phyloP scores from a whole-genome alignment of 2,329 filamentous ascomycete species.

The Aspergillus viridinutans region DNA sequence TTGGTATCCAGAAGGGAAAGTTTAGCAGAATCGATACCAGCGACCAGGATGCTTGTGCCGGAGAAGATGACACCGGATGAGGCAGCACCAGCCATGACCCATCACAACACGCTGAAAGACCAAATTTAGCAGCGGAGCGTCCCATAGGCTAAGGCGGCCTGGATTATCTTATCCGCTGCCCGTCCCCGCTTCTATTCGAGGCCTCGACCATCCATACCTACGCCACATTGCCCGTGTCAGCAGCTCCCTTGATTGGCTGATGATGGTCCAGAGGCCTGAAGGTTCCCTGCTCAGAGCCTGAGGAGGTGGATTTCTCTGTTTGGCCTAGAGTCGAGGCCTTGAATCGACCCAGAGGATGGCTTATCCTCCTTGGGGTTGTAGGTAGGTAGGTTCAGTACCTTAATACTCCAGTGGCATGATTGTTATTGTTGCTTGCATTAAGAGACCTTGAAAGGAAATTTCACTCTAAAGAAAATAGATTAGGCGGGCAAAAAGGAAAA shows the following conservation, averaged over 20 bases:
- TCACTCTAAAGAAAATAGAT: not conserved
- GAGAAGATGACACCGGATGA: not conserved
- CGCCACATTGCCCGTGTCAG: not conserved
- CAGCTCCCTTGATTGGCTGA: conserved; percentile 10
- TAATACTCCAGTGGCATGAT: not conserved
- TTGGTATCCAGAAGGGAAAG: too few relatives aligned
- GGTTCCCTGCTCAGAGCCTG: conserved; percentile 8
- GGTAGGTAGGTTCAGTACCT: not conserved
- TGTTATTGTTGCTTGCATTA: not conserved
- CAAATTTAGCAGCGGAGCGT: conserved; percentile 15
- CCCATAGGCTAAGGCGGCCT: conserved; percentile 6
- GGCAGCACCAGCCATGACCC: not conserved
- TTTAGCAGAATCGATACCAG: not conserved
- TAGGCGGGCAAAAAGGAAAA: not conserved
- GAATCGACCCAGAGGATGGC: conserved; percentile 7
- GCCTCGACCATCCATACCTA: conserved; percentile 16
- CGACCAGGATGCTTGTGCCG: not conserved
- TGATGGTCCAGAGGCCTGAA: conserved; percentile 10
- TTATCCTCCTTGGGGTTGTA: not conserved
- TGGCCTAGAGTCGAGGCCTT: conserved; percentile 14
- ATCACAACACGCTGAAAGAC: conserved; percentile 7
- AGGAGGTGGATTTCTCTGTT: conserved; percentile 5
- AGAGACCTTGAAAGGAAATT: not conserved
- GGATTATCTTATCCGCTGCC: conserved; percentile 10
- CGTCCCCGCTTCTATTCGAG: conserved; percentile 19